These are phyloP conservation scores for Endocalyx cinctus DNA, from an alignment of 2,329 filamentous ascomycete genomes.

Conservation along the genomic window DNA sequence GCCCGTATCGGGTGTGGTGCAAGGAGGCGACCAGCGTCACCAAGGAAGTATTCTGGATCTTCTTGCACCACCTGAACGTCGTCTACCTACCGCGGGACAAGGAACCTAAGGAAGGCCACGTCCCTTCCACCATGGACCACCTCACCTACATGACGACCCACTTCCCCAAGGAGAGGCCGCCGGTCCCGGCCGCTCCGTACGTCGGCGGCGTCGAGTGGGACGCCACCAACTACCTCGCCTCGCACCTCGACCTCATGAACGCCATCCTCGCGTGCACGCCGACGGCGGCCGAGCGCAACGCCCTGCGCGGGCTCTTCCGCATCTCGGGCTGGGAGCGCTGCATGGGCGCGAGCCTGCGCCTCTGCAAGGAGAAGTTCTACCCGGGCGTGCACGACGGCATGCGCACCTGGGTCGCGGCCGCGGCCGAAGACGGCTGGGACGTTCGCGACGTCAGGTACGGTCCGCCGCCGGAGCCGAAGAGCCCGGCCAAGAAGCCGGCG, in stretches of 20 bases:
- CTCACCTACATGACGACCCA: slow-evolving; percentile 63
- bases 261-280: slow-evolving; percentile 81
- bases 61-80: slow-evolving; percentile 89
- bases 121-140: slow-evolving; percentile 32
- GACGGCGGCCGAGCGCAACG: slow-evolving; percentile 65
- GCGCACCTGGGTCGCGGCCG: slow-evolving; percentile 85
- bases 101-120: slow-evolving; percentile 26
- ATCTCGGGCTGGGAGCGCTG: slow-evolving; percentile 88
- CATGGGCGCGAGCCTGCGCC: slow-evolving; percentile 76
- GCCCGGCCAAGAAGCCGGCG: slow-evolving; percentile 42
- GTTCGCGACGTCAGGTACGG: slow-evolving; percentile 76
- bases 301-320: slow-evolving; percentile 69
- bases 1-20: slow-evolving; percentile 90
- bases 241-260: slow-evolving; percentile 89
- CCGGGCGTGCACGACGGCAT: slow-evolving; percentile 84
- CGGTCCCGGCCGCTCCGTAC: slow-evolving; percentile 90
- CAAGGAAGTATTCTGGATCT: slow-evolving; percentile 99
- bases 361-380: slow-evolving; percentile 98
- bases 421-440: slow-evolving; percentile 83
- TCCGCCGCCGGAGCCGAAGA: slow-evolving; percentile 40
- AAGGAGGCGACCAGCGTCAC: slow-evolving; percentile 90
- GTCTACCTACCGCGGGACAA: slow-evolving; percentile 58
- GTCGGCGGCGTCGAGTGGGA: slow-evolving; percentile 98
- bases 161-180: slow-evolving; percentile 82
- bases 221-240: slow-evolving; percentile 91